Percentiles rank a stretch among this genome's conserved stretches.
Conservation (phyloP, 2,329 filamentous ascomycete genomes). For the Neopestalotiopsis sp. region DNA sequence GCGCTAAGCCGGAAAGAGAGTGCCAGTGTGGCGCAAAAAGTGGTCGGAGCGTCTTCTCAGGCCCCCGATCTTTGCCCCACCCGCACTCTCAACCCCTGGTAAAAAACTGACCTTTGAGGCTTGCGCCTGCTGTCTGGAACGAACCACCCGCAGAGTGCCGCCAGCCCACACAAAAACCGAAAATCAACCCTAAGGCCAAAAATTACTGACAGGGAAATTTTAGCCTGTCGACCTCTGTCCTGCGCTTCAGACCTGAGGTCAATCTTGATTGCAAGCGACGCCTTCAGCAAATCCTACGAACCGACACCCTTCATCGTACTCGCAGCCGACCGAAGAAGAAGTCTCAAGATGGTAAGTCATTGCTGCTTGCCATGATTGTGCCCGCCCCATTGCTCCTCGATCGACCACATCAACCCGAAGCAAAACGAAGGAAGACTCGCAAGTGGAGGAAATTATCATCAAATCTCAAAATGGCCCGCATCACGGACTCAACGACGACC, state of each 20-base stretch:
- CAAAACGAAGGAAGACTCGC: background rate
- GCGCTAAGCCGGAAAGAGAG: background rate
- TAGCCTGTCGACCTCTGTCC: constrained; percentile 15
- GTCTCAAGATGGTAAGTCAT: constrained; percentile 19
- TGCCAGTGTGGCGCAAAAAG: background rate
- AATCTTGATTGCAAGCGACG: constrained; percentile 14
- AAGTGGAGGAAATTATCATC: background rate
- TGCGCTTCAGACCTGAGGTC: constrained; percentile 6
- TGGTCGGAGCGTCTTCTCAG: constrained; percentile 3
- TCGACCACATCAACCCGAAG: background rate
- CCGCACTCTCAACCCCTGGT: background rate
- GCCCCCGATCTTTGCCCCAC: background rate
- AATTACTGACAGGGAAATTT: constrained; percentile 11
- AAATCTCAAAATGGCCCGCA: background rate
- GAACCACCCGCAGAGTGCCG: background rate
- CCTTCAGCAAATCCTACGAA: constrained; percentile 16
- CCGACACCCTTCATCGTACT: constrained; percentile 11
- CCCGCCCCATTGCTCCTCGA: background rate
- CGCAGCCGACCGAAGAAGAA: constrained; percentile 3
- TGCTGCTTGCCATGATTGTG: constrained; percentile 2
- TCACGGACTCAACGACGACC: background rate
- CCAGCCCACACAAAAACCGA: constrained; percentile 14
- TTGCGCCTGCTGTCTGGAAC: no score
- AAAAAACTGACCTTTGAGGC: no score
- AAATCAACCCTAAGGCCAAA: constrained; percentile 17